Percentiles rank a stretch among this genome's conserved stretches.
Conservation (phyloP, 768 basidiomycete species). For the Pleurotus pulmonarius region DNA sequence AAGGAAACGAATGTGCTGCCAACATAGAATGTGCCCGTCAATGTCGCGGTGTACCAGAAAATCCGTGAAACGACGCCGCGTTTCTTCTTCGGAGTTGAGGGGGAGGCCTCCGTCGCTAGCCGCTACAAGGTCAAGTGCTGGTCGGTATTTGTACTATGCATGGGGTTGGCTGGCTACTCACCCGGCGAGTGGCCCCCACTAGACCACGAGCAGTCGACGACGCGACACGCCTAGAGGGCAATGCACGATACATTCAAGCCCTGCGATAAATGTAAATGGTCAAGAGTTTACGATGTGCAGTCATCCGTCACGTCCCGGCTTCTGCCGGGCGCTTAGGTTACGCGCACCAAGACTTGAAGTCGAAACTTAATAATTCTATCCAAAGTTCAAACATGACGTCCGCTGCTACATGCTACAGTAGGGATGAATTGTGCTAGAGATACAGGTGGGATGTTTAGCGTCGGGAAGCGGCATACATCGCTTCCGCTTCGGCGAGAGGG, state of each 20-base stretch:
- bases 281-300: neutral
- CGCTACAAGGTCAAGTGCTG: slow-evolving; percentile 36
- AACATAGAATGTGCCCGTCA: slow-evolving; percentile 76
- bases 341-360: no score
- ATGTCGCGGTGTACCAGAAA: slow-evolving; percentile 63
- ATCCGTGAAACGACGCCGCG: slow-evolving; percentile 53
- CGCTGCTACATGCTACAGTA: no score
- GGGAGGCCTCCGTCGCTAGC: slow-evolving; percentile 55
- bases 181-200: slow-evolving; percentile 56
- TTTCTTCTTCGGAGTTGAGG: slow-evolving; percentile 45
- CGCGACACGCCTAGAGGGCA: slow-evolving; percentile 50
- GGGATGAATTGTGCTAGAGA: neutral
- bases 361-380: no score
- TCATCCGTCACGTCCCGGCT: neutral
- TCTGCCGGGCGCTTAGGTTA: no score
- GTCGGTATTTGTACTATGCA: slow-evolving; percentile 3
- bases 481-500: neutral
- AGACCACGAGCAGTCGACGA: slow-evolving; percentile 40
- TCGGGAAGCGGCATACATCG: neutral
- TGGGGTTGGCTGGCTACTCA: slow-evolving; percentile 29
- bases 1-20: slow-evolving; percentile 78
- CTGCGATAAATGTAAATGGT: slow-evolving; percentile 16
- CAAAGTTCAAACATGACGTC: no score
- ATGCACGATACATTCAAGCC: slow-evolving; percentile 51
- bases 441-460: neutral